Percentiles rank a stretch among this genome's conserved stretches.
Evolutionary conservation across 1,139 yeast species (phyloP).

Genomic region (Candida neerlandica): DNA sequence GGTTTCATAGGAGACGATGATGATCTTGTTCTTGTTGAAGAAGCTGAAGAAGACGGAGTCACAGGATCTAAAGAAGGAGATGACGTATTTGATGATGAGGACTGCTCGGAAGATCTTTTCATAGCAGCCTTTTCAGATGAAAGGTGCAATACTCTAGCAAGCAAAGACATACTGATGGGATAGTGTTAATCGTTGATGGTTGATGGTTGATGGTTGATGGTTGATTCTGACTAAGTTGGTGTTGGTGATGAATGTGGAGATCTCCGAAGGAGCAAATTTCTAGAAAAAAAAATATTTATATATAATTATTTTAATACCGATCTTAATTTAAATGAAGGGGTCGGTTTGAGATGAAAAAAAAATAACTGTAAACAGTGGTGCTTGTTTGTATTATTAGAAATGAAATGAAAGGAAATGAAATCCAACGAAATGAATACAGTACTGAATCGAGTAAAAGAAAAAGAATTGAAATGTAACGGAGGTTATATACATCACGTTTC

Average conservation of each 20-base stretch:
- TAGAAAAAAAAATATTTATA: not conserved
- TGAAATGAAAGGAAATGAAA: not conserved
- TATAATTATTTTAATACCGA: not conserved
- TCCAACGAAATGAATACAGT: not conserved
- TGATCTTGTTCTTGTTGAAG: conserved; percentile 5
- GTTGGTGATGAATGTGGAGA: not conserved
- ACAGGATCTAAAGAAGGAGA: conserved; percentile 3
- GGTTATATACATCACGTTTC: no score
- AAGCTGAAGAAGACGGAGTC: conserved; percentile 8
- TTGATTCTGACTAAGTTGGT: not conserved
- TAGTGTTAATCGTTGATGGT: not conserved
- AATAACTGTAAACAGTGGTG: no score
- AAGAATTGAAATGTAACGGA: no score
- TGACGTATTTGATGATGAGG: conserved; percentile 7
- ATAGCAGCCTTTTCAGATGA: conserved; percentile 6
- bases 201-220: no score
- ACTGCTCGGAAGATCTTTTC: conserved; percentile 7
- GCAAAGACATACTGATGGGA: conserved; percentile 1
- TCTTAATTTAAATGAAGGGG: not conserved
- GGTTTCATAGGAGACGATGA: conserved; percentile 5
- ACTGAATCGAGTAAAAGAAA: not conserved
- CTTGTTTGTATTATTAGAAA: not conserved
- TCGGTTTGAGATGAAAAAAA: no score
- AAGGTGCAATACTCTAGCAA: conserved; percentile 6
- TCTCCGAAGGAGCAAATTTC: conserved; percentile 1